A percentile compares a stretch with the other conserved stretches of the same genome.
phyloP scores from a whole-genome alignment of 257 asterid genomes.

The Solanum chaucha region DNA sequence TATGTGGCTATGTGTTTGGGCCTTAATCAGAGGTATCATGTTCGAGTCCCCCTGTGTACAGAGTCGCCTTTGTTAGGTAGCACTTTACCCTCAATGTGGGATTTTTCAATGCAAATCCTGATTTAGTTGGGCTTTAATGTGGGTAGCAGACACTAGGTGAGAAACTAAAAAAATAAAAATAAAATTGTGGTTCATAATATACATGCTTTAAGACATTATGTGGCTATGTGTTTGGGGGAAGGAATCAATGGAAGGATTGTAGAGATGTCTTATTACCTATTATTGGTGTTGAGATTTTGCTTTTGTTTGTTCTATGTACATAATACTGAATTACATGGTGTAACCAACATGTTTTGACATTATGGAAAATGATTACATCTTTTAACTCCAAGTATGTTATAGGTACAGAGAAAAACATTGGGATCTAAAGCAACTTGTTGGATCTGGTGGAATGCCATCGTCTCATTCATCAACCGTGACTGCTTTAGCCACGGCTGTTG shows the following conservation, averaged over 20 bases:
- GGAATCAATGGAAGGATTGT: not conserved
- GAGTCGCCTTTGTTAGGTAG: not conserved
- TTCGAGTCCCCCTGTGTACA: not conserved
- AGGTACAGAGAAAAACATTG: constrained; percentile 85
- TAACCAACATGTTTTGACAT: not conserved
- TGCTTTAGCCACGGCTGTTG: constrained; percentile 82
- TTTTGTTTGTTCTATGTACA: not conserved
- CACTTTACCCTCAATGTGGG: not conserved
- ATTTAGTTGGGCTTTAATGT: not conserved
- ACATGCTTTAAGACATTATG: not conserved
- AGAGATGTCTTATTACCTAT: not conserved
- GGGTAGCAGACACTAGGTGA: not conserved
- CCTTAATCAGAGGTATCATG: not conserved
- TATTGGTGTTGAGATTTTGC: not conserved
- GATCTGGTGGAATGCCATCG: constrained; percentile 99
- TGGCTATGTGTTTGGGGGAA: not conserved
- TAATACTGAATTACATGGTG: not conserved
- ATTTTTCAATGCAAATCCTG: no score
- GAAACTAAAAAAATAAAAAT: not conserved
- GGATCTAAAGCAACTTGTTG: constrained; percentile 75
- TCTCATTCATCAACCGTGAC: constrained; percentile 93
- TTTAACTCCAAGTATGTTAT: constrained; percentile 24
- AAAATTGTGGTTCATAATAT: not conserved
- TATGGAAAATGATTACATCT: not conserved
- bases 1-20: not conserved